Conservation (phyloP, 1,139 yeast genomes). For the Blastobotrys illinoisensis region DNA sequence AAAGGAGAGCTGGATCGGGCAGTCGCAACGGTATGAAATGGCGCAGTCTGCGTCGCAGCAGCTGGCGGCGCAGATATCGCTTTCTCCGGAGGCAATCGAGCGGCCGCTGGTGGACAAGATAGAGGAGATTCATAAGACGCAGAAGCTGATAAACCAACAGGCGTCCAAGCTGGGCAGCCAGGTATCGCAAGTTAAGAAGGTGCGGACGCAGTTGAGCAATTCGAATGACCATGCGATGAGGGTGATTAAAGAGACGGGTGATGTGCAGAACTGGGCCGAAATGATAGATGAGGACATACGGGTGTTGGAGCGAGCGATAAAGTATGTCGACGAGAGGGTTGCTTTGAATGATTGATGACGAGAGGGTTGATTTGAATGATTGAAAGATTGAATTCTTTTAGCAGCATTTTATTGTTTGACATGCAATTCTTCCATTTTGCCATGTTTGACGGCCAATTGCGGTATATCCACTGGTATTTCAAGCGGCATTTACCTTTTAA, state of each 20-base stretch:
- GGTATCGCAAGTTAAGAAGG: constrained; percentile 17
- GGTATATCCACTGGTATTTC: no score
- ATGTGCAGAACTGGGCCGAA: constrained; percentile 44
- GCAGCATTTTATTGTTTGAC: no score
- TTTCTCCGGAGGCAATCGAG: constrained; percentile 23
- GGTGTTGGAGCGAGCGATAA: constrained; percentile 38
- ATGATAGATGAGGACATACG: constrained; percentile 45
- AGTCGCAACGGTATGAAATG: constrained; percentile 24
- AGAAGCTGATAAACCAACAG: constrained; percentile 22
- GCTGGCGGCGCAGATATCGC: constrained; percentile 15
- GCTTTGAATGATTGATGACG: no score
- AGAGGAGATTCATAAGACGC: constrained; percentile 24
- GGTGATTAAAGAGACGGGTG: constrained; percentile 32
- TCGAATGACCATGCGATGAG: constrained; percentile 19
- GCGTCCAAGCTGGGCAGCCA: constrained; percentile 17
- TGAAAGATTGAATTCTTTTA: no score
- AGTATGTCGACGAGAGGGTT: neutral
- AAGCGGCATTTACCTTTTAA: no score
- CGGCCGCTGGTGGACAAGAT: constrained; percentile 25
- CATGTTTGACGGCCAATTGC: no score
- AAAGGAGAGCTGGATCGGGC: constrained; percentile 32
- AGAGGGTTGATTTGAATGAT: no score
- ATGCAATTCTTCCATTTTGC: no score
- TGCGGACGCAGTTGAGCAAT: constrained; percentile 19
- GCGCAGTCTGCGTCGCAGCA: constrained; percentile 19